Conservation (phyloP, 108 stramenopile species). For the Epithemia pelagica region DNA sequence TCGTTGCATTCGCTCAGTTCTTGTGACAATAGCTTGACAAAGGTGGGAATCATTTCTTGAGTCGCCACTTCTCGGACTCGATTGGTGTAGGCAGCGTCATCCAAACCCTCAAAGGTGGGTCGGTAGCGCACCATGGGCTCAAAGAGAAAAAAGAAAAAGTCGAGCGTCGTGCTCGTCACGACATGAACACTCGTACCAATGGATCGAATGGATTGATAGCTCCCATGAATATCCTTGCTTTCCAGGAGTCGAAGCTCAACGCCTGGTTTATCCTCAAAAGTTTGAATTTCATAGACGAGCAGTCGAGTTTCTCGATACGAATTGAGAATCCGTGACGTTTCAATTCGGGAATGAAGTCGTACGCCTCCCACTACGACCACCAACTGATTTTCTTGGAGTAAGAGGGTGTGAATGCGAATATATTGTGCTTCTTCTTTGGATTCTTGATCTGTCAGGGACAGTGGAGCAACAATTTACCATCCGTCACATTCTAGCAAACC, state of each 20-base stretch:
- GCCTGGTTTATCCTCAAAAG: constrained; percentile 7
- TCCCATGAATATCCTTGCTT: constrained; percentile 21
- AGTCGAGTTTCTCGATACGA: constrained; percentile 23
- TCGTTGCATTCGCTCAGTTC: neutral
- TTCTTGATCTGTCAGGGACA: constrained; percentile 15
- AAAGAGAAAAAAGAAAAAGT: constrained; percentile 7
- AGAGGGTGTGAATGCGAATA: neutral
- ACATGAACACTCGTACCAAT: constrained; percentile 24
- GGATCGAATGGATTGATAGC: constrained; percentile 16
- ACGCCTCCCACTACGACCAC: constrained; percentile 11
- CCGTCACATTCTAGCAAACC: constrained; percentile 17
- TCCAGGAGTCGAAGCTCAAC: constrained; percentile 1
- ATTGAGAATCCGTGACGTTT: constrained; percentile 9
- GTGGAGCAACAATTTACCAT: constrained; percentile 15
- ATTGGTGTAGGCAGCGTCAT: constrained; percentile 25
- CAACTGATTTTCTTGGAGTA: constrained; percentile 3
- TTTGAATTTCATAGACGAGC: constrained; percentile 20
- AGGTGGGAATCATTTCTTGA: constrained; percentile 20
- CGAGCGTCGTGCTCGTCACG: constrained; percentile 20
- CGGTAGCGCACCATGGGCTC: constrained; percentile 23
- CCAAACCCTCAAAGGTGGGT: constrained; percentile 11
- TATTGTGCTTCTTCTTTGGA: too few species aligned
- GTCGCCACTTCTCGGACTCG: constrained; percentile 9
- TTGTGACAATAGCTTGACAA: constrained; percentile 8
- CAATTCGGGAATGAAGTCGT: neutral